A percentile compares a stretch with the other conserved stretches of the same genome.
Conservation (phyloP, 148 eudicot genomes). For the Cornus kousa region DNA sequence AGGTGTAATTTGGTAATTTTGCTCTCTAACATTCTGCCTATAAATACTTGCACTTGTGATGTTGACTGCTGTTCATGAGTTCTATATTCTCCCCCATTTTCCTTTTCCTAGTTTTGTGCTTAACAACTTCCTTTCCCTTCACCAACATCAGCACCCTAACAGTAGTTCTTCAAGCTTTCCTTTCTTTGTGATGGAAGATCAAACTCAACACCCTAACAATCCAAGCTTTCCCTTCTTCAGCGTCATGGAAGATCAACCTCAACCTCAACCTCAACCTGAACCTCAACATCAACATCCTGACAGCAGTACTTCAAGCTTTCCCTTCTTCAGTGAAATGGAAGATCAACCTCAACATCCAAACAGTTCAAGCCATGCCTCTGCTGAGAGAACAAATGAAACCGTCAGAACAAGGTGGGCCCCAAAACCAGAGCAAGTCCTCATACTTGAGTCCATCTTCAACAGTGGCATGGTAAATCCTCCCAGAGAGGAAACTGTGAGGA, state of each 20-base stretch:
- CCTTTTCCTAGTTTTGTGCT: slow-evolving; percentile 13
- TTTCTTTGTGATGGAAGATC: not conserved
- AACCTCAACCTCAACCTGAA: not conserved
- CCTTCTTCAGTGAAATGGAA: slow-evolving; percentile 6
- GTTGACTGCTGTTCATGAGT: slow-evolving; percentile 9
- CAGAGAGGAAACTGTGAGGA: slow-evolving; percentile 76
- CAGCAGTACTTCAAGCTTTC: not conserved
- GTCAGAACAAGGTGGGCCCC: slow-evolving; percentile 89
- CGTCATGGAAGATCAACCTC: slow-evolving; percentile 14
- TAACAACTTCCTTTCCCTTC: not conserved
- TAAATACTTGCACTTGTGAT: slow-evolving; percentile 1
- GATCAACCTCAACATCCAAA: not conserved
- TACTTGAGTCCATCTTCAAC: slow-evolving; percentile 83
- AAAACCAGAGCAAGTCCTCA: slow-evolving; percentile 81
- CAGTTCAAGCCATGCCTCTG: slow-evolving; percentile 9
- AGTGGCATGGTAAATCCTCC: slow-evolving; percentile 95
- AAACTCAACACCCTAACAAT: not conserved
- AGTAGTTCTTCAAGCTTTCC: not conserved
- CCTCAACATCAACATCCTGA: not conserved
- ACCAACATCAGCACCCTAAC: not conserved
- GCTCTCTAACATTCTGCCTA: not conserved
- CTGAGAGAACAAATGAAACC: slow-evolving; percentile 41
- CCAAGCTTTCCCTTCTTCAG: not conserved
- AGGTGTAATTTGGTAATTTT: slow-evolving; percentile 8
- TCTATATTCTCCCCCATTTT: not conserved